These are phyloP conservation scores for Penicillium sp. DNA, from an alignment of 2,329 filamentous ascomycete species.

Conservation along the genomic window DNA sequence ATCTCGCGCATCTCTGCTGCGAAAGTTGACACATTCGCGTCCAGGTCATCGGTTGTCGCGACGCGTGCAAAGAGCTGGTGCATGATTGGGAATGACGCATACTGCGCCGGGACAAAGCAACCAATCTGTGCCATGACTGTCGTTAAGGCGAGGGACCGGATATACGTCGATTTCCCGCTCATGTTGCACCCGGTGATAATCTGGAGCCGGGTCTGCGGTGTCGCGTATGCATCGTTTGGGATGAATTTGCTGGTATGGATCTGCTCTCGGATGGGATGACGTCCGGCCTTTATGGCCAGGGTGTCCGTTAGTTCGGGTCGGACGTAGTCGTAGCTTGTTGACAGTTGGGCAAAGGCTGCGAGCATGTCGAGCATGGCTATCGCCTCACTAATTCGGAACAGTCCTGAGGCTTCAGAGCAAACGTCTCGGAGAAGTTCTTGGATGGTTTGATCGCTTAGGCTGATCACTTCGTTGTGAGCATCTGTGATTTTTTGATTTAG, in stretches of 20 bases:
- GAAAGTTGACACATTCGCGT: constrained; percentile 90
- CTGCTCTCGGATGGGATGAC: constrained; percentile 78
- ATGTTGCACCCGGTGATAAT: constrained; percentile 97
- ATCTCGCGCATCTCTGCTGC: constrained; percentile 94
- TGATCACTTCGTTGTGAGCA: constrained; percentile 78
- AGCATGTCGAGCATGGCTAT: constrained; percentile 88
- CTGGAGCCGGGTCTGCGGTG: constrained; percentile 78
- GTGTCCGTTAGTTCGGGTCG: constrained; percentile 68
- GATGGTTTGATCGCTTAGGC: constrained; percentile 76
- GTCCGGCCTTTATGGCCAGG: constrained; percentile 69
- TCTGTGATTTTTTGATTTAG: constrained; percentile 74
- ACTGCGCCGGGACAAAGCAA: constrained; percentile 82
- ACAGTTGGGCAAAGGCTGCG: constrained; percentile 70
- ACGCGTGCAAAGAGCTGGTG: constrained; percentile 84
- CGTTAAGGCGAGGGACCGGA: constrained; percentile 78
- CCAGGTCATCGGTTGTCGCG: constrained; percentile 82
- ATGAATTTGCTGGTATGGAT: constrained; percentile 69
- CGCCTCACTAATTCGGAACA: constrained; percentile 84
- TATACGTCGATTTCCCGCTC: constrained; percentile 97
- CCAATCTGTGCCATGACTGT: constrained; percentile 93
- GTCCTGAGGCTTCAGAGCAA: constrained; percentile 65
- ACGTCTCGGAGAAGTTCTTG: constrained; percentile 70
- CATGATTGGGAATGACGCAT: constrained; percentile 76
- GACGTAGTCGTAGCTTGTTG: constrained; percentile 65
- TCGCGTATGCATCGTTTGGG: constrained; percentile 87